Conservation (phyloP, 1,284 basidiomycete species). For the Boletus sp. region DNA sequence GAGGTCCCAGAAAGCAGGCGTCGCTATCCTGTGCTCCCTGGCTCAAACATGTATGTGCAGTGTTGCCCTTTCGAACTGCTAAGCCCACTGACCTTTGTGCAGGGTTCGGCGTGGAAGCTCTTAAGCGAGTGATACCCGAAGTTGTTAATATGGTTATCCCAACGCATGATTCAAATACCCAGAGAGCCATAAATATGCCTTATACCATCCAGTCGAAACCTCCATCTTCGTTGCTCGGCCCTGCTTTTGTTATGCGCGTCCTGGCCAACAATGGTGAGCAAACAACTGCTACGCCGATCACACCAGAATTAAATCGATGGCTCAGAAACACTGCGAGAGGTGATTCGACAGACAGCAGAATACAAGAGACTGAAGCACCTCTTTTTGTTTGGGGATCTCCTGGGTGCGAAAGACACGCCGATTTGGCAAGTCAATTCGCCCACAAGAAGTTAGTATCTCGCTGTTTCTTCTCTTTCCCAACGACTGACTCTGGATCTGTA, state of each 20-base stretch:
- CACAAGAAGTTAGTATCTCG: background rate
- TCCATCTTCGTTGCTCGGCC: constrained; percentile 5
- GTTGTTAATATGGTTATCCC: constrained; percentile 8
- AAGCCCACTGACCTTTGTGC: background rate
- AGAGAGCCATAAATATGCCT: background rate
- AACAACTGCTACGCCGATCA: background rate
- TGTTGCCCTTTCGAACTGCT: no score
- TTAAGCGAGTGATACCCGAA: constrained; percentile 4
- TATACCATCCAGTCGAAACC: background rate
- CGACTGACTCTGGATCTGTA: background rate
- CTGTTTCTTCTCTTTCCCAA: background rate
- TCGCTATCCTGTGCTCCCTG: constrained; percentile 5
- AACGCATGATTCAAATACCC: background rate
- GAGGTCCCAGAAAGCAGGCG: constrained; percentile 8
- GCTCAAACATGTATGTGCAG: constrained; percentile 7
- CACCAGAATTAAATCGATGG: background rate
- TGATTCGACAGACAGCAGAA: constrained; percentile 4
- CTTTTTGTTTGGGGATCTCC: constrained; percentile 9
- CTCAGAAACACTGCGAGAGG: constrained; percentile 5
- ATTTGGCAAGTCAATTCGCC: constrained; percentile 6
- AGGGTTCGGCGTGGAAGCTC: constrained; percentile 9
- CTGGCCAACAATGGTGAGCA: constrained; percentile 8
- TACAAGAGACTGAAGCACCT: constrained; percentile 5
- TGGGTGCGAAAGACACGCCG: constrained; percentile 2
- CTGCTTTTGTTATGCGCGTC: constrained; percentile 7